These are phyloP conservation scores for Aristolochia californica DNA, from an alignment of 164 flowering plant genomes.

Conservation along the genomic window DNA sequence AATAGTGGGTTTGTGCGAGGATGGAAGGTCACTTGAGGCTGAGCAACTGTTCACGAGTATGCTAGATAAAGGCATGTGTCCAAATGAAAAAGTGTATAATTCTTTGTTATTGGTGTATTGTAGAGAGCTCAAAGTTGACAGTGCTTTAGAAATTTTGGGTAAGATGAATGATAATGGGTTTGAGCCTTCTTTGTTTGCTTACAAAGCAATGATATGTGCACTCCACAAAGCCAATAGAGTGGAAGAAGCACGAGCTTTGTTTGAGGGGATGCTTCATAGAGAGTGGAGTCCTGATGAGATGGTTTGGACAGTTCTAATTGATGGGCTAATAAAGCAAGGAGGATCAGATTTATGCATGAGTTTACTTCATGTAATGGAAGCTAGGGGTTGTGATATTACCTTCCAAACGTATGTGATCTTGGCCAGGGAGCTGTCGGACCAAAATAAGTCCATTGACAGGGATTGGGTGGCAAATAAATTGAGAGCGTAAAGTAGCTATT, in stretches of 20 bases:
- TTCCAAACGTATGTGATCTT: conserved; percentile 37
- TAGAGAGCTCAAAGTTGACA: conserved; percentile 40
- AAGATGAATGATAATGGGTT: conserved; percentile 25
- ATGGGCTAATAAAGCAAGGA: conserved; percentile 59
- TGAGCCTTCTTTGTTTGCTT: conserved; percentile 26
- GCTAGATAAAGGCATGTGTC: conserved; percentile 38
- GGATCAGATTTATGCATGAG: conserved; percentile 39
- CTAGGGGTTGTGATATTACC: conserved; percentile 26
- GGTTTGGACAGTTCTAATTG: conserved; percentile 70
- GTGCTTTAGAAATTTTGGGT: conserved; percentile 38
- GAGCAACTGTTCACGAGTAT: conserved; percentile 41
- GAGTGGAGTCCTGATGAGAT: conserved; percentile 61
- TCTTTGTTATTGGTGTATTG: conserved; percentile 40
- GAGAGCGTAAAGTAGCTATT: conserved; percentile 4
- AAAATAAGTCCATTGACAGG: conserved; percentile 22
- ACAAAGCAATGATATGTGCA: conserved; percentile 41
- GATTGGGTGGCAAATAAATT: conserved; percentile 21
- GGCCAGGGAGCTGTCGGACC: conserved; percentile 44
- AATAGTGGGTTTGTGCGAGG: conserved; percentile 43
- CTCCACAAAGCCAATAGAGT: conserved; percentile 31
- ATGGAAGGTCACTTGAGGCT: conserved; percentile 50
- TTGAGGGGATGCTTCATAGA: conserved; percentile 39
- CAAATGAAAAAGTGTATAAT: conserved; percentile 28
- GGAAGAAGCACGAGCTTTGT: conserved; percentile 42
- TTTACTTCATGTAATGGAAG: conserved; percentile 51